These are phyloP conservation scores for Microdochium paspali DNA, from an alignment of 2,329 filamentous ascomycete species.

Conservation along the genomic window DNA sequence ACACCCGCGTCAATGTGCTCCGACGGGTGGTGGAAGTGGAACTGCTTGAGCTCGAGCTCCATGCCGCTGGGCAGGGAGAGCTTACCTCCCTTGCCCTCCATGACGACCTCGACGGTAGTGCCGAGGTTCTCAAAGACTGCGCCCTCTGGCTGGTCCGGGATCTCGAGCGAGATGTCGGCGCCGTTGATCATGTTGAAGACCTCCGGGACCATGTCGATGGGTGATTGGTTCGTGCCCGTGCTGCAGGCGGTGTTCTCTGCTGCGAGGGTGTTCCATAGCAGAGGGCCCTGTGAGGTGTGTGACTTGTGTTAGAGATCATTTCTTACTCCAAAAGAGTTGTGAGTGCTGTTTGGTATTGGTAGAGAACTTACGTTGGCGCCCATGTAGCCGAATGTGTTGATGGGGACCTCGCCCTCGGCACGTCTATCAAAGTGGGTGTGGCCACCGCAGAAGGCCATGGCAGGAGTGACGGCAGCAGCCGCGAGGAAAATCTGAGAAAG, in stretches of 20 bases:
- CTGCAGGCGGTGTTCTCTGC: slow-evolving; percentile 39
- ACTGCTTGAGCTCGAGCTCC: slow-evolving; percentile 30
- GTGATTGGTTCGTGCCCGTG: slow-evolving; percentile 43
- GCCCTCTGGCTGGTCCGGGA: slow-evolving; percentile 30
- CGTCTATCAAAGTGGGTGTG: slow-evolving; percentile 18
- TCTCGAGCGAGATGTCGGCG: slow-evolving; percentile 21
- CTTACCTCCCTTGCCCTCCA: slow-evolving; percentile 29
- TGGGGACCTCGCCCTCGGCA: slow-evolving; percentile 17
- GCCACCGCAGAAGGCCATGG: slow-evolving; percentile 17
- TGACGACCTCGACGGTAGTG: slow-evolving; percentile 46
- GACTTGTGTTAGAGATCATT: neutral
- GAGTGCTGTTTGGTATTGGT: neutral
- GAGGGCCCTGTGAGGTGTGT: slow-evolving; percentile 13
- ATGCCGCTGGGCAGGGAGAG: slow-evolving; percentile 21
- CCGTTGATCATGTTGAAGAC: slow-evolving; percentile 21
- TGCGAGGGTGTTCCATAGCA: slow-evolving; percentile 22
- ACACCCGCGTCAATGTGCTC: slow-evolving; percentile 35
- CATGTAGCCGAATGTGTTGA: slow-evolving; percentile 22
- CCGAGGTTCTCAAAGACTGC: slow-evolving; percentile 48
- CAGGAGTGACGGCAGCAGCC: slow-evolving; percentile 15
- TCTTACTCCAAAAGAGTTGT: neutral
- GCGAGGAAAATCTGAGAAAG: slow-evolving; percentile 11
- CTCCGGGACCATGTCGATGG: slow-evolving; percentile 41
- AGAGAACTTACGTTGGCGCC: slow-evolving; percentile 7
- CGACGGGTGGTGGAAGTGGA: slow-evolving; percentile 40